Percentiles rank a stretch among this genome's conserved stretches.
phyloP scores from a whole-genome alignment of 441 rosid species.

The Pelargonium cotyledonis region DNA sequence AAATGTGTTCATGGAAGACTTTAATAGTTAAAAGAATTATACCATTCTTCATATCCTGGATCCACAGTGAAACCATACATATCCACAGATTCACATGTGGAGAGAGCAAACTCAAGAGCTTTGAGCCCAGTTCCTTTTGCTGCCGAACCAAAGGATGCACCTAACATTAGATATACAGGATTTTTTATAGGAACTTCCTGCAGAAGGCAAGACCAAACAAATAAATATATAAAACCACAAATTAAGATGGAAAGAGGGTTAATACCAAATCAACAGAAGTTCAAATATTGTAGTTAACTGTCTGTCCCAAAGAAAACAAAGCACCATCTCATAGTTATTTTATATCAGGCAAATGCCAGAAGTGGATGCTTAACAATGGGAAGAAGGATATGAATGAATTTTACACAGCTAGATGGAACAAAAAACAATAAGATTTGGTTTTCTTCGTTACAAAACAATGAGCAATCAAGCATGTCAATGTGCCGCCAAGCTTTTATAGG shows the following conservation, averaged over 20 bases:
- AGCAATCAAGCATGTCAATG: not conserved
- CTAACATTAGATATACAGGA: constrained; percentile 85
- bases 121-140: constrained; percentile 96
- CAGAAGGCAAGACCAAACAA: constrained; percentile 18
- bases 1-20: not conserved
- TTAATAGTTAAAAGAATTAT: constrained; percentile 17
- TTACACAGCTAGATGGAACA: not conserved
- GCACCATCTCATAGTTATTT: not conserved
- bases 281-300: not conserved
- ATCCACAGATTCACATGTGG: constrained; percentile 80
- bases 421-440: not conserved
- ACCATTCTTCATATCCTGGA: constrained; percentile 98
- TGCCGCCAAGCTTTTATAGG: too few relatives aligned
- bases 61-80: constrained; percentile 98
- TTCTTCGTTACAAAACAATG: not conserved
- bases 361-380: not conserved
- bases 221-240: not conserved
- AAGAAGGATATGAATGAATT: not conserved
- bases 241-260: not conserved
- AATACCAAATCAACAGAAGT: not conserved
- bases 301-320: not conserved
- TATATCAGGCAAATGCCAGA: not conserved
- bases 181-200: constrained; percentile 91
- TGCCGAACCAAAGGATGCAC: constrained; percentile 91
- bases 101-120: constrained; percentile 95